Conservation (phyloP, 768 basidiomycete species). For the Podaxis pistillaris region DNA sequence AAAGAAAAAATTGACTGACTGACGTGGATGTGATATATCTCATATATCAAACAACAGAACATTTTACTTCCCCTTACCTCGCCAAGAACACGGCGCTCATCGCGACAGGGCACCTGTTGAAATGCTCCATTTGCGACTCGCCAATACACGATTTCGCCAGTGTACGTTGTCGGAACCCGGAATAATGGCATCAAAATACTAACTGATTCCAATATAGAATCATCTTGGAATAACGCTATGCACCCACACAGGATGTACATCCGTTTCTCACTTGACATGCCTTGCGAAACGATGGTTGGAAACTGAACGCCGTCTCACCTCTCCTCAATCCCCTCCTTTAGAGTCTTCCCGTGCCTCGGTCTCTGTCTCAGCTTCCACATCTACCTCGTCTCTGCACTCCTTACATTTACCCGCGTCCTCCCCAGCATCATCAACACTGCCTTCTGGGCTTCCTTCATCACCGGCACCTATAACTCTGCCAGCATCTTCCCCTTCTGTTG, state of each 20-base stretch:
- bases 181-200: not conserved
- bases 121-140: constrained; percentile 50
- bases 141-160: constrained; percentile 36
- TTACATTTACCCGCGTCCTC: constrained; percentile 10
- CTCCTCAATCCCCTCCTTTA: not conserved
- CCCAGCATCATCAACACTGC: not conserved
- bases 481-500: constrained; percentile 18
- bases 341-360: not conserved
- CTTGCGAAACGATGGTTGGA: constrained; percentile 47
- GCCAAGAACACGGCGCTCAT: constrained; percentile 46
- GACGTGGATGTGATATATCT: not conserved
- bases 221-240: constrained; percentile 53
- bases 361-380: not conserved
- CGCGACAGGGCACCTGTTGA: constrained; percentile 28
- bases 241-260: constrained; percentile 44
- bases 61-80: constrained; percentile 47
- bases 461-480: not conserved
- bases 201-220: constrained; percentile 35
- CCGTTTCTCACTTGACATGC: constrained; percentile 59
- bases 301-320: constrained; percentile 5
- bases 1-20: not conserved
- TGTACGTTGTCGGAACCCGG: constrained; percentile 30
- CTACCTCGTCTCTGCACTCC: not conserved
- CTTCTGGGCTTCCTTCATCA: not conserved
- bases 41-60: constrained; percentile 29